Evolutionary conservation across 192 early-diverging fungal genomes (phyloP).

Genomic region (Entomortierella beljakovae): DNA sequence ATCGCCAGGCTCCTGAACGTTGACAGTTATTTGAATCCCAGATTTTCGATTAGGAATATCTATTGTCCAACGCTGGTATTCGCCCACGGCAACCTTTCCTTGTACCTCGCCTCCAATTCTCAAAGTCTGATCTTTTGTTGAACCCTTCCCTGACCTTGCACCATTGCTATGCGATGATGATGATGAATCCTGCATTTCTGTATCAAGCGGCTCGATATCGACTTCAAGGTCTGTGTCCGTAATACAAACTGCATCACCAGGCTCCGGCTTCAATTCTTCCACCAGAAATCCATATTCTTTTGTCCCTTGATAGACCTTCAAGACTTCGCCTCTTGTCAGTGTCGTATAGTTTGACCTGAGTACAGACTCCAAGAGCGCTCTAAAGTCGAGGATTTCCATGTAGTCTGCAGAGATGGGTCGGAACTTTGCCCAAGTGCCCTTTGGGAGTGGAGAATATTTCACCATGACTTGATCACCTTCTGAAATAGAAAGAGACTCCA

Average conservation of each 20-base stretch:
- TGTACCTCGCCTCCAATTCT: conserved; percentile 34
- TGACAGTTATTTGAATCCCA: conserved; percentile 31
- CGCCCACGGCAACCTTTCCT: conserved; percentile 15
- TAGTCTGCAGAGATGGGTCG: conserved; percentile 66
- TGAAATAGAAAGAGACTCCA: conserved; percentile 52
- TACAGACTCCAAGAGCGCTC: conserved; percentile 74
- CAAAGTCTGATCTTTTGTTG: neutral
- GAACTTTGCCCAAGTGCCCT: conserved; percentile 75
- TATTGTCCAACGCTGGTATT: conserved; percentile 40
- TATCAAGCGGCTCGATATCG: conserved; percentile 71
- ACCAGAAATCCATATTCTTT: conserved; percentile 68
- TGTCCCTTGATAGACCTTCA: conserved; percentile 65
- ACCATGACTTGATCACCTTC: conserved; percentile 62
- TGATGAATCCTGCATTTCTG: conserved; percentile 11
- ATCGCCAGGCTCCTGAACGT: conserved; percentile 36
- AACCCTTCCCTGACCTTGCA: neutral
- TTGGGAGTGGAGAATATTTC: conserved; percentile 67
- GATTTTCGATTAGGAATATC: conserved; percentile 26
- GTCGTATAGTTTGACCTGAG: conserved; percentile 75
- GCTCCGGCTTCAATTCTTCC: conserved; percentile 71
- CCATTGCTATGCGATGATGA: neutral
- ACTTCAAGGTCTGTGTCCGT: conserved; percentile 87
- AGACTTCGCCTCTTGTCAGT: conserved; percentile 72
- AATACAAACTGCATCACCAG: conserved; percentile 68
- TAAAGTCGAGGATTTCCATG: conserved; percentile 66